Base-by-base conservation (phyloP, 2,329 filamentous ascomycete species). In the Calonectria fujianensis region DNA sequence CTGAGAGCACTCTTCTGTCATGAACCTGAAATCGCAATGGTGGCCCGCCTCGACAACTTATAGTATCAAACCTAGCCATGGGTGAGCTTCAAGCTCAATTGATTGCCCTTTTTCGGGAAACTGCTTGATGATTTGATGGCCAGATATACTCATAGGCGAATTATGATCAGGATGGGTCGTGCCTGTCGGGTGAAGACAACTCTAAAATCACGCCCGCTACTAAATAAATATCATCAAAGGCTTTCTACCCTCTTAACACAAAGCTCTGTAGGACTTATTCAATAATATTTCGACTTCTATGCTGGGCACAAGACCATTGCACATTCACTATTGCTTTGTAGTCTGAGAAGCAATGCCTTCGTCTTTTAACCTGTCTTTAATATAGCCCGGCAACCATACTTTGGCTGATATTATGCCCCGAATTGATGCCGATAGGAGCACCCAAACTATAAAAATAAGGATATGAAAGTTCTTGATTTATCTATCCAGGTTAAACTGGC, bases 31-130 rank as follows among this genome's bases (percentile, higher is more conserved):
- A 41, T 20, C 16, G 39, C 6, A 20, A 2, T 35, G 32, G 32
- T 11, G 9, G 11, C 7, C 10, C 6, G 4, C 8, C 8, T 1
- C 10, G 41, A 8, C 20, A 0, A 13, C 8, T n/a, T 7, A n/a
- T 45, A 8, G 18, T 10, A n/a, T n/a, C 9, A 45, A 11, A 11
- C 20, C 41, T 5, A 48, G 10, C 18, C 10, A 48, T 48, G 13
- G 20, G 20, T 9, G 20, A 11, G 20, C 41, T 6, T 48, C 20
- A 1, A n/a, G 20, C 41, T 9, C 41, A 48, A 48, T 7, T 3
- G 4, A 10, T n/a, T 20, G 20, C 20, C 41, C 4, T 6, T 48
- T n/a, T 48, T n/a, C 41, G 20, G 41, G 20, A 8, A n/a, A 11
- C 8, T 18, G 2, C 9, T 41, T 4, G 8, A 41, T 20, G 16